Conservation (phyloP, 805 yeast genomes). For the Lipomyces japonicus region DNA sequence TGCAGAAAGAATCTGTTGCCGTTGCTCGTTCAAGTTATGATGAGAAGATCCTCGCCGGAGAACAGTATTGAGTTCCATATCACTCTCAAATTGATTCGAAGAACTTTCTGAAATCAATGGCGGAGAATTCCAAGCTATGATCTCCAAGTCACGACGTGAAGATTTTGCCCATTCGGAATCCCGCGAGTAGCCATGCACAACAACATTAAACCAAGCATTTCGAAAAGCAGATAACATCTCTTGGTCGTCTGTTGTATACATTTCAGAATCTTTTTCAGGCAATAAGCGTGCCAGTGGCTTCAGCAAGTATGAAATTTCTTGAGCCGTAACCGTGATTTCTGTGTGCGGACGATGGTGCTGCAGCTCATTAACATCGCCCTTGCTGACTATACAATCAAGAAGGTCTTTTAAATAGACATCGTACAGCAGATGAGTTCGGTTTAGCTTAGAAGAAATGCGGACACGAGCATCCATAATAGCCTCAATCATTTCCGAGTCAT, state of each 20-base stretch:
- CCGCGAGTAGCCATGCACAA: slow-evolving; percentile 79
- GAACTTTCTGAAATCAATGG: slow-evolving; percentile 79
- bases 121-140: slow-evolving; percentile 83
- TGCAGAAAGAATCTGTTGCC: slow-evolving; percentile 48
- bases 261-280: slow-evolving; percentile 52
- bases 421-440: slow-evolving; percentile 45
- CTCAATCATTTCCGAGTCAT: slow-evolving; percentile 38
- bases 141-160: slow-evolving; percentile 49
- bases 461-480: slow-evolving; percentile 50
- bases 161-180: slow-evolving; percentile 52
- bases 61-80: slow-evolving; percentile 86
- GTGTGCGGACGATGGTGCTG: slow-evolving; percentile 72
- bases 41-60: slow-evolving; percentile 85
- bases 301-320: slow-evolving; percentile 60
- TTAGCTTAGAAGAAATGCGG: slow-evolving; percentile 39
- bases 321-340: slow-evolving; percentile 47
- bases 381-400: slow-evolving; percentile 60
- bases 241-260: slow-evolving; percentile 46
- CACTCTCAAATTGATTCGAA: slow-evolving; percentile 81
- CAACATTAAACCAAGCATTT: slow-evolving; percentile 92
- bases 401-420: slow-evolving; percentile 60
- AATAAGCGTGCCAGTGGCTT: slow-evolving; percentile 72
- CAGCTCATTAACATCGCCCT: slow-evolving; percentile 72
- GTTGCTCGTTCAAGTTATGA: slow-evolving; percentile 71
- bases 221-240: slow-evolving; percentile 60